Percentiles rank a stretch among this genome's conserved stretches.
Evolutionary conservation across 1,284 basidiomycete genomes (phyloP).

Genomic region (Porodaedalea pini): DNA sequence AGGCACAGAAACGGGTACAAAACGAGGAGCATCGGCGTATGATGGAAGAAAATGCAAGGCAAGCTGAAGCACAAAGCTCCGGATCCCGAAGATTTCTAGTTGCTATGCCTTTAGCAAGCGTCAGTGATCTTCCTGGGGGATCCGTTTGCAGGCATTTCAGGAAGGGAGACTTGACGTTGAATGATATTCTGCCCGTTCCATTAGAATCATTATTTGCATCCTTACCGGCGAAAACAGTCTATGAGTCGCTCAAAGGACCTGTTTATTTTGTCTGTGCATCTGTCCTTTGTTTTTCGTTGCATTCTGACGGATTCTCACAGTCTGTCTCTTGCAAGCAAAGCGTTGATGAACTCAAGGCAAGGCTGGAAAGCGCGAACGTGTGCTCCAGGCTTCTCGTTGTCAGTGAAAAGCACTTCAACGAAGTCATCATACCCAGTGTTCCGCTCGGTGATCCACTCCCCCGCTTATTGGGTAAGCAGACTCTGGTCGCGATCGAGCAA

Average conservation of each 20-base stretch:
- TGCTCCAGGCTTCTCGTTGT: slow-evolving; percentile 1
- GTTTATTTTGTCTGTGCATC: slow-evolving; percentile 5
- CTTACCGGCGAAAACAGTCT: not conserved
- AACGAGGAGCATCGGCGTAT: not conserved
- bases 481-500: not conserved
- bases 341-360: not conserved
- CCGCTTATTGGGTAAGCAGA: not conserved
- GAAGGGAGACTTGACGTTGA: not conserved
- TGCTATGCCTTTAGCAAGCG: not conserved
- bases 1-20: not conserved
- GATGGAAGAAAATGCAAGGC: not conserved
- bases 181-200: not conserved
- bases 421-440: not conserved
- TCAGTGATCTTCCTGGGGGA: slow-evolving; percentile 1
- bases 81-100: not conserved
- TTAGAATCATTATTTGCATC: not conserved
- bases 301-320: not conserved
- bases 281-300: not conserved
- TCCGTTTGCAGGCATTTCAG: slow-evolving; percentile 6
- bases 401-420: not conserved
- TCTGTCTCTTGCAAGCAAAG: not conserved
- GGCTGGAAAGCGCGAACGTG: not conserved
- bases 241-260: slow-evolving; percentile 1
- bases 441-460: not conserved
- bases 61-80: not conserved